Evolutionary conservation across 2,329 filamentous ascomycete genomes (phyloP).

Genomic region (Aspergillus ibericus): DNA sequence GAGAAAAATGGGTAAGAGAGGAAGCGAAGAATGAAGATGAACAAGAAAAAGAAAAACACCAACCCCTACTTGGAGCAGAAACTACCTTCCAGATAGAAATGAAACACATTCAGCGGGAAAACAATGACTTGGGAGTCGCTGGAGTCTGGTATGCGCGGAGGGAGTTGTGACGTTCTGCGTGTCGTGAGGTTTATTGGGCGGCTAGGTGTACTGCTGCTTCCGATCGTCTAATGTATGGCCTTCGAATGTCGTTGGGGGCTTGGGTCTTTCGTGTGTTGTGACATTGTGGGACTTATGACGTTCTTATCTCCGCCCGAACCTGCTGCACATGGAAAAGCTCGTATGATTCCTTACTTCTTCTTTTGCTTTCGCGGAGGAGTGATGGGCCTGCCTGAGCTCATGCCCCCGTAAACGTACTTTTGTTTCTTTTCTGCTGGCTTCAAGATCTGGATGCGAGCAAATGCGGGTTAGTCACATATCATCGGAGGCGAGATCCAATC

Average conservation of each 20-base stretch:
- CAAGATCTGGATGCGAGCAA: conserved; percentile 67
- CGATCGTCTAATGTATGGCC: conserved; percentile 27
- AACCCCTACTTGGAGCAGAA: conserved; percentile 24
- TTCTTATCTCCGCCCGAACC: conserved; percentile 90
- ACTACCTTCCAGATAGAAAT: conserved; percentile 29
- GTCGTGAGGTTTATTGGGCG: conserved; percentile 21
- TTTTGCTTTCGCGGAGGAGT: conserved; percentile 71
- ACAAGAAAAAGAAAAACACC: conserved; percentile 19
- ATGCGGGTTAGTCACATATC: conserved; percentile 14
- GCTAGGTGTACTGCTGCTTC: conserved; percentile 21
- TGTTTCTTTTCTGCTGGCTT: conserved; percentile 99
- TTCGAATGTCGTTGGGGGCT: conserved; percentile 29
- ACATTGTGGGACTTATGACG: conserved; percentile 28
- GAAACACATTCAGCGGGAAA: conserved; percentile 23
- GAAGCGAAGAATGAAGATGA: conserved; percentile 10
- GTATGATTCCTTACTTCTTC: conserved; percentile 69
- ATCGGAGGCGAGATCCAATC: too few relatives aligned
- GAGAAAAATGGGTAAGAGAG: conserved; percentile 14
- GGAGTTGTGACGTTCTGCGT: conserved; percentile 22
- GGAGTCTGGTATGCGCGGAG: conserved; percentile 21
- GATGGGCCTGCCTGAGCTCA: conserved; percentile 68
- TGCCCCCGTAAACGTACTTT: conserved; percentile 89
- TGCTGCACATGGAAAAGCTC: conserved; percentile 73
- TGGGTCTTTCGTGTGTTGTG: conserved; percentile 26
- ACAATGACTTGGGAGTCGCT: conserved; percentile 19